A percentile compares a stretch with the other conserved stretches of the same genome.
These are phyloP conservation scores for Rhizopus stolonifer DNA, from an alignment of 371 early-diverging fungal species.

Conservation along the genomic window DNA sequence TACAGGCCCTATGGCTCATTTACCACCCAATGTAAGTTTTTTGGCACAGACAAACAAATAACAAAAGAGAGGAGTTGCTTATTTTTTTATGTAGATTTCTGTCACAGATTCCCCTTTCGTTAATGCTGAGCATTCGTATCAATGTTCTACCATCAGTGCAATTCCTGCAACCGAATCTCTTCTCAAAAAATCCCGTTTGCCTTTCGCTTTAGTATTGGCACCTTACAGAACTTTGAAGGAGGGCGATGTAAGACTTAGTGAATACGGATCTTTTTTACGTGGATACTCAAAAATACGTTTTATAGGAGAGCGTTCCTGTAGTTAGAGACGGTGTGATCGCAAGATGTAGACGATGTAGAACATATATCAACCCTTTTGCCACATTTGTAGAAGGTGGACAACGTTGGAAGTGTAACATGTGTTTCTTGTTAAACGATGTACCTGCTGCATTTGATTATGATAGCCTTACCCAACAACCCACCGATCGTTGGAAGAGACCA, in stretches of 20 bases:
- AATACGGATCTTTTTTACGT: neutral
- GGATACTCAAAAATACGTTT: neutral
- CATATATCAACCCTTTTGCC: slow-evolving; percentile 96
- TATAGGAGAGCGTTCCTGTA: slow-evolving; percentile 76
- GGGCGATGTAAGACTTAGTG: slow-evolving; percentile 44
- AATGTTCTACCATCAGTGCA: slow-evolving; percentile 87
- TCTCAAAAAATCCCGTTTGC: slow-evolving; percentile 81
- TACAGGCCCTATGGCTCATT: slow-evolving; percentile 54
- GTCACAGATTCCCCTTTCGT: slow-evolving; percentile 68
- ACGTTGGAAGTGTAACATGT: slow-evolving; percentile 96
- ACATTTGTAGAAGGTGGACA: slow-evolving; percentile 91
- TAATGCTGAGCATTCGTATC: slow-evolving; percentile 76
- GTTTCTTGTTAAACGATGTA: slow-evolving; percentile 87
- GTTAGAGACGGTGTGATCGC: slow-evolving; percentile 83
- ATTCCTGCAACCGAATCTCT: slow-evolving; percentile 81
- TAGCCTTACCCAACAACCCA: slow-evolving; percentile 71
- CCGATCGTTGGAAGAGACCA: slow-evolving; percentile 84
- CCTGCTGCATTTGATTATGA: slow-evolving; percentile 92
- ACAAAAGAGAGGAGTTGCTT: neutral
- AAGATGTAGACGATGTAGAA: slow-evolving; percentile 92
- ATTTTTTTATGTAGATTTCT: slow-evolving; percentile 41
- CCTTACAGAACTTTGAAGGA: slow-evolving; percentile 71
- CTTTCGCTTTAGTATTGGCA: slow-evolving; percentile 85
- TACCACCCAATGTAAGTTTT: slow-evolving; percentile 58
- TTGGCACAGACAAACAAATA: neutral